Evolutionary conservation across 2,329 filamentous ascomycete species (phyloP).

Genomic region (Phaeoacremonium minimum): DNA sequence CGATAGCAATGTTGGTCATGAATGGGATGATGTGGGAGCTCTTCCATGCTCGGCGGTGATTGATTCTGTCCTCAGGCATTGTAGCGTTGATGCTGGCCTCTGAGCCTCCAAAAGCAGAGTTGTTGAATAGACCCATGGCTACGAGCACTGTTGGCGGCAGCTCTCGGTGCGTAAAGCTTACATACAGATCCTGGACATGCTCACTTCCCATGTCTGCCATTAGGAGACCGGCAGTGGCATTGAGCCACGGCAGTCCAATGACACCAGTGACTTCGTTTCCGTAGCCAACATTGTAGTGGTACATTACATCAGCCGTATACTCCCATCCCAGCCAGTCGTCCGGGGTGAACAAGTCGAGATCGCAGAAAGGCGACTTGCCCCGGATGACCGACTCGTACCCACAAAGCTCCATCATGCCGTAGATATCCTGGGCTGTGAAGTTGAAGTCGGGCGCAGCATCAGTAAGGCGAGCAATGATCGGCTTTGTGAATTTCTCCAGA

Average conservation of each 20-base stretch:
- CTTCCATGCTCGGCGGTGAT: constrained; percentile 59
- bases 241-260: constrained; percentile 64
- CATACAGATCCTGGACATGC: constrained; percentile 53
- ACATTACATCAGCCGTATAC: constrained; percentile 60
- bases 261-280: constrained; percentile 52
- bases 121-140: constrained; percentile 67
- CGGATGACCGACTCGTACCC: constrained; percentile 63
- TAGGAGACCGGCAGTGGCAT: constrained; percentile 51
- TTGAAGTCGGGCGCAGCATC: constrained; percentile 52
- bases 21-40: constrained; percentile 62
- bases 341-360: constrained; percentile 51
- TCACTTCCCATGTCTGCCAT: constrained; percentile 22
- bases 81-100: constrained; percentile 52
- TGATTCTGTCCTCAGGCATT: constrained; percentile 60
- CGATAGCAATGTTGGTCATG: constrained; percentile 61
- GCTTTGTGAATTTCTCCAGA: constrained; percentile 51
- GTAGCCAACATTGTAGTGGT: constrained; percentile 64
- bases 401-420: constrained; percentile 63
- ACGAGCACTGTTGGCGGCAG: constrained; percentile 63
- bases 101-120: constrained; percentile 49
- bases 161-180: constrained; percentile 67
- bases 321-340: constrained; percentile 65
- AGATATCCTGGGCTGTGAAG: constrained; percentile 58
- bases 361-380: constrained; percentile 58
- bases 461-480: constrained; percentile 55